Conservation (phyloP, 2,329 filamentous ascomycete genomes). For the Plenodomus biglobosus region DNA sequence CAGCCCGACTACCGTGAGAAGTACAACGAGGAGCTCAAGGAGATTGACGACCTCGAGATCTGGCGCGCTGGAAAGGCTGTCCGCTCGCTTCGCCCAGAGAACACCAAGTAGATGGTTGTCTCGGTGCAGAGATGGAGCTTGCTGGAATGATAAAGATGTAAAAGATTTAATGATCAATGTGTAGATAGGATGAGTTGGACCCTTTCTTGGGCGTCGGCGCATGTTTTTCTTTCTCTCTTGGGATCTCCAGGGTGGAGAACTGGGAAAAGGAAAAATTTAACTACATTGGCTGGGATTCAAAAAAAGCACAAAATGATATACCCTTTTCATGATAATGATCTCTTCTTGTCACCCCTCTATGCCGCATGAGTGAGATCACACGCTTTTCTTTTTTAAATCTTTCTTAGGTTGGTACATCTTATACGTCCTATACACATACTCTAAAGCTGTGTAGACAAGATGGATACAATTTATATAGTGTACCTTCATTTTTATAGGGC, state of each 20-base stretch:
- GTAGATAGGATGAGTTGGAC: slow-evolving; percentile 23
- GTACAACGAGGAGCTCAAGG: slow-evolving; percentile 97
- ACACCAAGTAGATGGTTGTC: slow-evolving; percentile 33
- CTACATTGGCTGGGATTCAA: not conserved
- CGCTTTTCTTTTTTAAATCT: too few species aligned
- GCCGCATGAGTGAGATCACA: too few species aligned
- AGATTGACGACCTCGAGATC: slow-evolving; percentile 98
- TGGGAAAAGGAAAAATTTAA: slow-evolving; percentile 3
- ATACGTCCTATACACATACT: too few species aligned
- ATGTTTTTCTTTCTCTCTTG: slow-evolving; percentile 5
- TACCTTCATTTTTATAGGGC: too few species aligned
- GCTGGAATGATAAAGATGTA: slow-evolving; percentile 4
- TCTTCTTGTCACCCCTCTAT: not conserved
- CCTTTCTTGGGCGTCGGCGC: slow-evolving; percentile 21
- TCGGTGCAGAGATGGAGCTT: slow-evolving; percentile 1
- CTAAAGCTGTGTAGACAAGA: too few species aligned
- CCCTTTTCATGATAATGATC: slow-evolving; percentile 9
- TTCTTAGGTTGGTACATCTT: too few species aligned
- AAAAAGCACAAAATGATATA: slow-evolving; percentile 19
- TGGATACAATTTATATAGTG: too few species aligned
- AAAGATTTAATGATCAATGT: slow-evolving; percentile 7
- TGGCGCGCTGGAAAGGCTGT: slow-evolving; percentile 99
- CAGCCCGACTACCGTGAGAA: slow-evolving; percentile 94
- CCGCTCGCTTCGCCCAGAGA: slow-evolving; percentile 54
- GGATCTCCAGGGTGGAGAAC: slow-evolving; percentile 1